Base-by-base conservation (phyloP, 1,284 basidiomycete genomes). In the Moesziomyces sp. region DNA sequence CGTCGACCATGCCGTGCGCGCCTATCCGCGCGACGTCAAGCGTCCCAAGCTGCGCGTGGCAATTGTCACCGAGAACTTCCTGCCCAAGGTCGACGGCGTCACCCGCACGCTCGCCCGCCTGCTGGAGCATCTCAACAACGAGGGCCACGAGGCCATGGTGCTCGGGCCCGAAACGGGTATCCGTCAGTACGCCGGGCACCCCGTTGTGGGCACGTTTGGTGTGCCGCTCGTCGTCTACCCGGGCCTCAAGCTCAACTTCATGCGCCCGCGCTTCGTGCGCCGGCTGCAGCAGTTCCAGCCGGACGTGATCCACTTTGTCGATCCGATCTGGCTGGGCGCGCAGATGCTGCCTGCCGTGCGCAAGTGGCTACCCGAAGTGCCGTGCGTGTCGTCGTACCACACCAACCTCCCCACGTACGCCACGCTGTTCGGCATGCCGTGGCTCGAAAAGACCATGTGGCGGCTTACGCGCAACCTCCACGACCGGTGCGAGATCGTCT, bases 321-420 rank as follows among this genome's bases (percentile, higher is more conserved):
- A 88, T 72, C 87, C 88, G 0, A 88, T 89, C 59, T 89, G 88
- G 88, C 85, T 88, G 13, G 88, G 88, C 13, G 85, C 84, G 7
- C 79, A 84, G 61, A 78, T 81, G 80, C 65, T 83, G 24, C 84
- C 81, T 5, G 65, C 78, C 8, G 78, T 86, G 4, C 82, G 84
- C 46, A 80, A 76, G 51, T 82, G 71, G 61, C 69, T 86, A 34
- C 83, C 85, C 1, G 76, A 85, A 10, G 86, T 87, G 1, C 87
- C 87, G 1, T 85, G 87, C 43, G 86, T 88, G 7, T 86, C 86
- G 2, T 86, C 86, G 48, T 88, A 88, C 77, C 88, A 89, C 78
- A 88, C 88, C 8, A 88, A 88, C 69, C 84, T 88, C 21, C 87
- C 87, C 83, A 84, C 78, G n/a, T 89, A 89, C 69, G 87, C 88